These are phyloP conservation scores for Calonectria pauciramosa DNA, from an alignment of 2,329 filamentous ascomycete species.

Conservation along the genomic window DNA sequence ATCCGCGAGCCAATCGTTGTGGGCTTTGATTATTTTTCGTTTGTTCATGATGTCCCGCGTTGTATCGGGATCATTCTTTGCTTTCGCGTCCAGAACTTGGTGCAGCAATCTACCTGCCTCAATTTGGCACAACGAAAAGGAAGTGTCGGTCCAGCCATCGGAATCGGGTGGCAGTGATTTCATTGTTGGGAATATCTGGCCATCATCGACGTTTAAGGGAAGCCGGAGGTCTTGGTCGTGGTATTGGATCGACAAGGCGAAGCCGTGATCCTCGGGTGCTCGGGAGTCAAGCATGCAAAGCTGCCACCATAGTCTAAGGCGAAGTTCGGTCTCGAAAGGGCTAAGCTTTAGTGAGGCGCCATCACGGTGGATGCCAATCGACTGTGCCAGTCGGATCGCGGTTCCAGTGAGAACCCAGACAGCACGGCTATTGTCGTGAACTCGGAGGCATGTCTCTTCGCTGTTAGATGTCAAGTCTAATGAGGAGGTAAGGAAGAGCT, in stretches of 20 bases:
- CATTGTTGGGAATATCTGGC: conserved; percentile 21
- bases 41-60: not conserved
- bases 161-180: conserved; percentile 11
- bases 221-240: conserved; percentile 19
- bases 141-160: conserved; percentile 17
- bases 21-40: not conserved
- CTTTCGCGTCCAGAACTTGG: not conserved
- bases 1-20: conserved; percentile 2
- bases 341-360: conserved; percentile 23
- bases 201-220: conserved; percentile 18
- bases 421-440: conserved; percentile 20
- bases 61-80: not conserved
- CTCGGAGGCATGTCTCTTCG: conserved; percentile 19
- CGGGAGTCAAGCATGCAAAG: conserved; percentile 26
- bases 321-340: conserved; percentile 27
- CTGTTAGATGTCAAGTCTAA: not conserved
- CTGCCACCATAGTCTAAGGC: conserved; percentile 27
- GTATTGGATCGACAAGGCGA: conserved; percentile 17
- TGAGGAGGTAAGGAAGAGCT: not conserved
- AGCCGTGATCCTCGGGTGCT: conserved; percentile 27
- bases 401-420: conserved; percentile 27
- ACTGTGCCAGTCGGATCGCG: conserved; percentile 23
- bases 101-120: conserved; percentile 17
- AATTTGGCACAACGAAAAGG: conserved; percentile 16
- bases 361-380: conserved; percentile 26